Conservation (phyloP, 345 rosid species). For the Ricinus communis region DNA sequence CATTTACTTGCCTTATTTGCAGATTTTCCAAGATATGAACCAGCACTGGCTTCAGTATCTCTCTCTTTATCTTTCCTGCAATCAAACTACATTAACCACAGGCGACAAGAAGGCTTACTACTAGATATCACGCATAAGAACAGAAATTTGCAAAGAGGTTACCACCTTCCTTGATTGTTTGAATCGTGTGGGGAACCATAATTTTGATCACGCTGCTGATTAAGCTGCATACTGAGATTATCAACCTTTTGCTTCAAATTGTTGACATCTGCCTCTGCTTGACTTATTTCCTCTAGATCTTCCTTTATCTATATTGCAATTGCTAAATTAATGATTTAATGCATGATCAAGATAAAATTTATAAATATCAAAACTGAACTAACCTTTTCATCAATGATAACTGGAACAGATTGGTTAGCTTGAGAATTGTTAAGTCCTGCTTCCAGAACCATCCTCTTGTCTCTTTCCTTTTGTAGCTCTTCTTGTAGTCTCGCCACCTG, state of each 20-base stretch:
- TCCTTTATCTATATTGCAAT: conserved; percentile 50
- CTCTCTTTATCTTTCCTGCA: conserved; percentile 56
- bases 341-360: conserved; percentile 18
- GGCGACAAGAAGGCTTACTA: too few species aligned
- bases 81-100: conserved; percentile 14
- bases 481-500: conserved; percentile 85
- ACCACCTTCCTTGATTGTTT: conserved; percentile 43
- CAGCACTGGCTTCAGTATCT: conserved; percentile 35
- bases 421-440: conserved; percentile 51
- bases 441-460: conserved; percentile 60
- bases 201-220: conserved; percentile 42
- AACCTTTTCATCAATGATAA: conserved; percentile 60
- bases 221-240: conserved; percentile 53
- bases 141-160: conserved; percentile 22
- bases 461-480: conserved; percentile 72
- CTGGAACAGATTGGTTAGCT: conserved; percentile 39
- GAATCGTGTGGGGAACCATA: conserved; percentile 40
- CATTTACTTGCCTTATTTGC: conserved; percentile 52
- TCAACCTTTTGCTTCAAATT: conserved; percentile 61
- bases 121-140: too few species aligned
- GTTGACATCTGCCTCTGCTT: conserved; percentile 57
- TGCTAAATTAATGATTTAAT: conserved; percentile 24
- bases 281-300: conserved; percentile 63
- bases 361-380: conserved; percentile 15
- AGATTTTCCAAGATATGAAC: conserved; percentile 40